phyloP scores from a whole-genome alignment of 345 rosid genomes.

The Erucastrum elatum region DNA sequence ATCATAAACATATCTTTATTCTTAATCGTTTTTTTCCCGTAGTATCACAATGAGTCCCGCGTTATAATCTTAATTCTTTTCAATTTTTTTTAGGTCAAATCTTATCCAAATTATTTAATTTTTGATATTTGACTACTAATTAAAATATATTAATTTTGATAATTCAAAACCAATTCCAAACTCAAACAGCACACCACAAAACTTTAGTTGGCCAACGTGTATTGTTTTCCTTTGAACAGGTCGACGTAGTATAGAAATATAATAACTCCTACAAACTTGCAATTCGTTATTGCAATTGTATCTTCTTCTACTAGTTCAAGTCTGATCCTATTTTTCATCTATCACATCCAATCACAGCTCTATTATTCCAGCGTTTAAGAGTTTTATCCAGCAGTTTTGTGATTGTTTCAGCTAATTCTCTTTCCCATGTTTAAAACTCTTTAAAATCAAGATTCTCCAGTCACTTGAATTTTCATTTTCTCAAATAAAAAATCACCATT shows the following conservation, averaged over 20 bases:
- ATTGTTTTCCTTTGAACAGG: background rate
- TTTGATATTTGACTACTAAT: background rate
- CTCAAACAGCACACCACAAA: background rate
- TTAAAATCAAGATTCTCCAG: background rate
- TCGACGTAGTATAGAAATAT: background rate
- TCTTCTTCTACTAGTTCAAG: background rate
- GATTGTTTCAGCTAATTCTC: background rate
- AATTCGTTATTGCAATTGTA: conserved; percentile 34
- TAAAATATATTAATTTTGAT: background rate
- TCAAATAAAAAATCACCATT: background rate
- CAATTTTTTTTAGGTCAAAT: too few relatives aligned
- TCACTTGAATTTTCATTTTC: background rate
- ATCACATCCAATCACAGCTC: background rate
- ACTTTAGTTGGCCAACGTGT: background rate
- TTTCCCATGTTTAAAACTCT: background rate
- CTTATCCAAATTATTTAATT: background rate
- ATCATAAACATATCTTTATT: background rate
- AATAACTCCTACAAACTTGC: conserved; percentile 49
- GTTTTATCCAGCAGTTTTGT: background rate
- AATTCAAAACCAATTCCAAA: background rate
- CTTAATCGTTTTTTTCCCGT: background rate
- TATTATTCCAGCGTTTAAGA: background rate
- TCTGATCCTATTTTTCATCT: conserved; percentile 13
- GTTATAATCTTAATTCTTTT: too few relatives aligned
- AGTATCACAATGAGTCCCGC: background rate